Evolutionary conservation across 108 stramenopile species (phyloP).

Genomic region (Hondaea fermentalgiana): DNA sequence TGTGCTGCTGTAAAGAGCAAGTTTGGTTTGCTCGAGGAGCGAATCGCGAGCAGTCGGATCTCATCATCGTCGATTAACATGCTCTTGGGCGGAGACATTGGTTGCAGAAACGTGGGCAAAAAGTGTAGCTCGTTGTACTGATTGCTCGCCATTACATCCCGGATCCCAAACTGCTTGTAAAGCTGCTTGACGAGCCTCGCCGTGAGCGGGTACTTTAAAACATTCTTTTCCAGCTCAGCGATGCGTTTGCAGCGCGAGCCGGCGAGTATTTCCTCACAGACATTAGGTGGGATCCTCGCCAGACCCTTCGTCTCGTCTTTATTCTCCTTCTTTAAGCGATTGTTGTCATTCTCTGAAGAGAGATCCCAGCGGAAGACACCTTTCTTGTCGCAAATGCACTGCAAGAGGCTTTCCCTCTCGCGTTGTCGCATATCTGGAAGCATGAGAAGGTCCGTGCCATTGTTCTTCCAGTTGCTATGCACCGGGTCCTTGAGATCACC

Average conservation of each 20-base stretch:
- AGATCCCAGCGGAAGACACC: no score
- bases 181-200: background rate
- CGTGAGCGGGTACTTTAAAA: background rate
- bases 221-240: background rate
- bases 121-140: slow-evolving; percentile 1
- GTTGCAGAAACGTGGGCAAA: background rate
- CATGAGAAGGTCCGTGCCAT: background rate
- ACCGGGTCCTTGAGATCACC: background rate
- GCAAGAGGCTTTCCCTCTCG: background rate
- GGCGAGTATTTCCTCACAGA: background rate
- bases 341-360: no score
- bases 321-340: no score
- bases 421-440: background rate
- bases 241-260: background rate
- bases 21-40: background rate
- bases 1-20: background rate
- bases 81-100: background rate
- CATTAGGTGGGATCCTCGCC: no score
- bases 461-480: background rate
- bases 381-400: background rate
- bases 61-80: background rate
- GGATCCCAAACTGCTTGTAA: background rate
- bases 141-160: background rate
- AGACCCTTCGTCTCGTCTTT: no score
- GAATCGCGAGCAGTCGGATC: background rate